These are phyloP conservation scores for Dacryopinax spathularia DNA, from an alignment of 768 basidiomycete species.

Conservation along the genomic window DNA sequence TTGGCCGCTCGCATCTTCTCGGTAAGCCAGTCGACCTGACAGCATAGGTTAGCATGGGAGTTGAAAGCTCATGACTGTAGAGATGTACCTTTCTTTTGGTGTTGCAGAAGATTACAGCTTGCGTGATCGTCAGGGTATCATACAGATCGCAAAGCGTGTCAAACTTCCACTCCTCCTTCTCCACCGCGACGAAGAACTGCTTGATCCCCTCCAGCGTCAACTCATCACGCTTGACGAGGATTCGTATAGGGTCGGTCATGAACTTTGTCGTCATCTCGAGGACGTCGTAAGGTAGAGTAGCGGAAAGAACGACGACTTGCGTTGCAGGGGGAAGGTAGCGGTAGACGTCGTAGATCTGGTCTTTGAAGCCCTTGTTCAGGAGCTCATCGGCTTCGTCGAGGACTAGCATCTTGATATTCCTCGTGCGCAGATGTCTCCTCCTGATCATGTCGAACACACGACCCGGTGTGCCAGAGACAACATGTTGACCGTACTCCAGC, in stretches of 20 bases:
- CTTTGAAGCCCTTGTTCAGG: constrained; percentile 95
- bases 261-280: constrained; percentile 99
- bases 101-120: constrained; percentile 99
- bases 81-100: constrained; percentile 76
- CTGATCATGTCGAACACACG: constrained; percentile 99
- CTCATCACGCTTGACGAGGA: constrained; percentile 98
- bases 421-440: constrained; percentile 76
- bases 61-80: background rate
- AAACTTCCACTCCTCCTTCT: constrained; percentile 99
- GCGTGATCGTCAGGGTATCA: constrained; percentile 96
- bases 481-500: constrained; percentile 92
- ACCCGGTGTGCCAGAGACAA: constrained; percentile 93
- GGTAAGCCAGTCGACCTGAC: constrained; percentile 89
- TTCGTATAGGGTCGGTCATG: constrained; percentile 97
- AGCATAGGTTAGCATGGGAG: background rate
- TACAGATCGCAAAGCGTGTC: constrained; percentile 95
- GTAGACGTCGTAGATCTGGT: constrained; percentile 98
- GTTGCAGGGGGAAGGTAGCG: constrained; percentile 93
- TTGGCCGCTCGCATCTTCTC: constrained; percentile 99
- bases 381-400: constrained; percentile 94
- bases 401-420: constrained; percentile 96
- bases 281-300: constrained; percentile 91
- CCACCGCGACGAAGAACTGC: constrained; percentile 95
- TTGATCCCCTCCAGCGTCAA: constrained; percentile 93
- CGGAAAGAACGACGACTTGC: constrained; percentile 91